Evolutionary conservation across 1,139 yeast species (phyloP), one percentile per base, ranked within the genome.

Genomic region (Hansenula lynferdii): DNA sequence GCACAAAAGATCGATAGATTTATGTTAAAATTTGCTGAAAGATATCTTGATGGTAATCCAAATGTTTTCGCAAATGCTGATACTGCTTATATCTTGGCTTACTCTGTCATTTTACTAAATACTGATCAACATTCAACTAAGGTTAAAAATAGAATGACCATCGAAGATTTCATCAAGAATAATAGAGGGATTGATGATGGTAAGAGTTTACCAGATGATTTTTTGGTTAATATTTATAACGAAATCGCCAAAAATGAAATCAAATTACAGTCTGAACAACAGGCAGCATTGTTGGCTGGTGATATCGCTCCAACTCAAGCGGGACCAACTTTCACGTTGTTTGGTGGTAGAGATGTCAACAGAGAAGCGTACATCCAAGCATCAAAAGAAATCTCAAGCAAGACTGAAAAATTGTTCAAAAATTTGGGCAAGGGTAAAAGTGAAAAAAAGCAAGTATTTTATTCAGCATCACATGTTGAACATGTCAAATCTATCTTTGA

Each of bases 1-100:
- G 90, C 97, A 2, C 99, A 94, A 62, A 92, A 92, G 57, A 90
- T 94, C 60, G 98, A 94, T 68, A 73, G 99, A 53, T 87, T 81
- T 56, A 87, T 94, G 96, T 75, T 92, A 55, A 92, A 94, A 56
- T 94, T 94, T 67, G 98, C 98, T 3, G 96, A 89, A 59, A 72
- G 95, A 50, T 94, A 83, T 56, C 81, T 82, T 28, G 79, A 83
- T 47, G 96, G 94, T 40, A 94, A 92, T 56, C 96, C 97, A 6
- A 69, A 70, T 15, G 72, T 81, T 0, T 92, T 92, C 61, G 79
- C 96, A 0, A 86, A 87, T 55, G 96, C 97, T 2, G 97, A 89
- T 55, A 82, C 97, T 0, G 96, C 96, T 0, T 94, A 92, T 58
- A 83, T 90, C 19, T 70, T 94, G 46, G 89, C 96, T 1, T 94